phyloP scores from a whole-genome alignment of 2,329 filamentous ascomycete species.

The Diaporthe aspalathi region DNA sequence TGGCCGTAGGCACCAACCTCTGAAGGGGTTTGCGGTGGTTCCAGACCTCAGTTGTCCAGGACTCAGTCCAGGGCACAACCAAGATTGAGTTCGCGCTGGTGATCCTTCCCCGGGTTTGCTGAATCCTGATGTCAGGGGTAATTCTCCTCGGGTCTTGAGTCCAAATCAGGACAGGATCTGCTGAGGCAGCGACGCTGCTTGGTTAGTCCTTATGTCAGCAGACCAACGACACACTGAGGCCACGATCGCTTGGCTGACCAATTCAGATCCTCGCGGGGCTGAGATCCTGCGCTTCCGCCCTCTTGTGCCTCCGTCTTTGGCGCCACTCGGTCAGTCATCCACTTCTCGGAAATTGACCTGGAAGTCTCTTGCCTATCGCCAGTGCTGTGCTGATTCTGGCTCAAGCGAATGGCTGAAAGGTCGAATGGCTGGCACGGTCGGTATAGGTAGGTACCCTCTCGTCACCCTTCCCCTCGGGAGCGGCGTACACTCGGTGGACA shows the following conservation, averaged over 20 bases:
- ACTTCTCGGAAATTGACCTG: not conserved
- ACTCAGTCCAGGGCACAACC: too few species aligned
- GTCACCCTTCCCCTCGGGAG: not conserved
- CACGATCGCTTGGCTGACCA: not conserved
- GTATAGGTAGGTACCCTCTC: not conserved
- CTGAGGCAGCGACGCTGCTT: too few species aligned
- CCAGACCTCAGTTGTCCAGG: not conserved
- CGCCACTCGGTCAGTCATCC: too few species aligned
- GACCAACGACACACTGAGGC: not conserved
- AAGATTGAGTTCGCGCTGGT: conserved; percentile 3
- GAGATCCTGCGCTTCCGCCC: too few species aligned
- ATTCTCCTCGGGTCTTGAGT: not conserved
- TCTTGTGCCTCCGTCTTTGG: too few species aligned
- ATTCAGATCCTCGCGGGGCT: not conserved
- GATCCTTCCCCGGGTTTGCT: conserved; percentile 20
- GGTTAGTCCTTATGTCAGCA: conserved; percentile 20
- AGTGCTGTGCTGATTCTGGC: not conserved
- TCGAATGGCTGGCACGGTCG: not conserved
- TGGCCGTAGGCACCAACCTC: too few species aligned
- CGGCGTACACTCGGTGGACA: not conserved
- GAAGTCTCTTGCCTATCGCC: not conserved
- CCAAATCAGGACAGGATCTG: not conserved
- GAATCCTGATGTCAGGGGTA: conserved; percentile 21
- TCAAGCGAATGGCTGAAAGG: not conserved
- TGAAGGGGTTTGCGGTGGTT: not conserved